Evolutionary conservation across 2,329 filamentous ascomycete genomes (phyloP).

Genomic region (Cytospora piceae): DNA sequence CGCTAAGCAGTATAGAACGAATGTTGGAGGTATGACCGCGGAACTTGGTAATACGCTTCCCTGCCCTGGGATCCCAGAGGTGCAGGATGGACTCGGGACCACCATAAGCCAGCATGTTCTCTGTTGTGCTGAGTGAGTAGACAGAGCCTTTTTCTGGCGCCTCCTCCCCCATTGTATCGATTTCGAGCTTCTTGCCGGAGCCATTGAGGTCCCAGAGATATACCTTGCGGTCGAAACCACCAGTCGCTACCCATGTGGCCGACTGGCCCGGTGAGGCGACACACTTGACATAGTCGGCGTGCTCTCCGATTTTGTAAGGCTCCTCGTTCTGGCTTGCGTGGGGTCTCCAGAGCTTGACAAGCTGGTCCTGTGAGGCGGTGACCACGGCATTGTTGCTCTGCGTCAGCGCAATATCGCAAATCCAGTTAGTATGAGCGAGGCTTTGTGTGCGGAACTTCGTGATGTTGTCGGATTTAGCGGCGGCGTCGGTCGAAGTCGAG

Average conservation of each 20-base stretch:
- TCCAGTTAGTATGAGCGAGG: constrained; percentile 89
- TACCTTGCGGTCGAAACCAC: constrained; percentile 89
- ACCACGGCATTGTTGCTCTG: constrained; percentile 79
- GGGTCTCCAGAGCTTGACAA: constrained; percentile 91
- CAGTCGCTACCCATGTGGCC: constrained; percentile 88
- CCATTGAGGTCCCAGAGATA: constrained; percentile 93
- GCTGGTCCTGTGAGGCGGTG: constrained; percentile 90
- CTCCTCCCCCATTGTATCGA: constrained; percentile 83
- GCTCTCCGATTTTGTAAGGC: constrained; percentile 82
- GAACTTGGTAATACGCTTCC: constrained; percentile 92
- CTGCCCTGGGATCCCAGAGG: constrained; percentile 87
- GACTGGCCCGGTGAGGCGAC: constrained; percentile 71
- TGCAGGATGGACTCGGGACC: constrained; percentile 92
- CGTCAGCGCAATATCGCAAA: constrained; percentile 87
- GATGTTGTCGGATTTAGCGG: constrained; percentile 48
- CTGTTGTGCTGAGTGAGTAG: constrained; percentile 82
- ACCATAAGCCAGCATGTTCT: constrained; percentile 84
- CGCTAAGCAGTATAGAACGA: constrained; percentile 85
- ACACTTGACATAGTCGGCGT: constrained; percentile 96
- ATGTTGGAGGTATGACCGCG: constrained; percentile 96
- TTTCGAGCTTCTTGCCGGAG: constrained; percentile 81
- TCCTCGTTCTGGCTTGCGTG: constrained; percentile 66
- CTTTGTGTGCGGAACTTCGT: constrained; percentile 65
- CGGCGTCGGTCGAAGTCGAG: constrained; percentile 34
- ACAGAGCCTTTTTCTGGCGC: constrained; percentile 89